Conservation (phyloP, 83 land plant species). For the Picea mariana region DNA sequence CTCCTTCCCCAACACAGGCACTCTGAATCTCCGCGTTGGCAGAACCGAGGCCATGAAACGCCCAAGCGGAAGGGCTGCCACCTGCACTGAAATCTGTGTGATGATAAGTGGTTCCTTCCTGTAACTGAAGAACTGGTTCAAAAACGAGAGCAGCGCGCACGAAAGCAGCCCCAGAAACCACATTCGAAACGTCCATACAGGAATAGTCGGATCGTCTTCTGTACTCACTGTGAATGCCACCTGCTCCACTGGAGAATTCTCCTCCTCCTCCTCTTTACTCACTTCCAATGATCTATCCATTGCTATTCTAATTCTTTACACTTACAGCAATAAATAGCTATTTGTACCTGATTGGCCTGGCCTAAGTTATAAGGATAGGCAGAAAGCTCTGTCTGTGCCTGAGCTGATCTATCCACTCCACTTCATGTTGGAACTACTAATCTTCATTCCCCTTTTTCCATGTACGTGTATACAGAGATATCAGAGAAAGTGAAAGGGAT, state of each 20-base stretch:
- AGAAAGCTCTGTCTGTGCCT: too few species aligned
- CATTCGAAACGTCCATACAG: conserved; percentile 73
- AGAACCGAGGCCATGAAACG: conserved; percentile 60
- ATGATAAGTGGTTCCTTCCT: conserved; percentile 61
- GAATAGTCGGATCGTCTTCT: conserved; percentile 62
- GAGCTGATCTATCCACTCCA: too few species aligned
- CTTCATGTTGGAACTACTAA: too few species aligned
- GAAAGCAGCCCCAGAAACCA: conserved; percentile 66
- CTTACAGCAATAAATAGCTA: too few species aligned
- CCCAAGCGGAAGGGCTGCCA: conserved; percentile 59
- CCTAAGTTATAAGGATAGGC: too few species aligned
- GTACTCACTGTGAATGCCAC: conserved; percentile 65
- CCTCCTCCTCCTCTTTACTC: conserved; percentile 5
- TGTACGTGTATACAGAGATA: too few species aligned
- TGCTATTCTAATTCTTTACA: too few species aligned
- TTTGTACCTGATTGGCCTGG: too few species aligned
- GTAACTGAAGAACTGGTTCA: conserved; percentile 80
- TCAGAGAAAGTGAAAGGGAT: too few species aligned
- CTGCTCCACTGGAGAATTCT: conserved; percentile 66
- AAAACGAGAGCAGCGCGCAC: conserved; percentile 55
- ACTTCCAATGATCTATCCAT: too few species aligned
- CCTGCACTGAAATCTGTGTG: conserved; percentile 58
- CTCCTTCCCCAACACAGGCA: conserved; percentile 32
- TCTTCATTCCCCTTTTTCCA: too few species aligned
- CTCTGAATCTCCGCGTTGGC: conserved; percentile 32